These are phyloP conservation scores for Alternaria postmessia DNA, from an alignment of 2,329 filamentous ascomycete species.

Conservation along the genomic window DNA sequence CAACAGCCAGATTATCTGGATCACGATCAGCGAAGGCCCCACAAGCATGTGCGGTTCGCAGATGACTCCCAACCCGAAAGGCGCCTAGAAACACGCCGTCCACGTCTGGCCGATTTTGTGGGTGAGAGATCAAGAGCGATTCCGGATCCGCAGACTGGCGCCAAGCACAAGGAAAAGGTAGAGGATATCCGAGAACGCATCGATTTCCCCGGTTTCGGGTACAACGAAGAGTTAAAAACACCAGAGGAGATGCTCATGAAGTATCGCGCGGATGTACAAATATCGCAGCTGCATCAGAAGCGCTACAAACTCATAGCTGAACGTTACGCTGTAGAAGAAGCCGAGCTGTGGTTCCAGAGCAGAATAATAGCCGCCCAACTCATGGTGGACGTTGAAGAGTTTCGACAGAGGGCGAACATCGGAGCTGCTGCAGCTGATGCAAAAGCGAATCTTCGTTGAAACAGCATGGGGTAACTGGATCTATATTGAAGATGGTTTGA, in stretches of 20 bases:
- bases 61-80: not conserved
- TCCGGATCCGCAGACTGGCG: not conserved
- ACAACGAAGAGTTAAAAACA: not conserved
- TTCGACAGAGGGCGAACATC: not conserved
- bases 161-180: not conserved
- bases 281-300: not conserved
- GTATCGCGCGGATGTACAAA: not conserved
- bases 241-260: not conserved
- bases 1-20: not conserved
- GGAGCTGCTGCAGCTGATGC: not conserved
- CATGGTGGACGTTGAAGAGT: not conserved
- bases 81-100: not conserved
- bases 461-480: fast-evolving
- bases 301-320: not conserved
- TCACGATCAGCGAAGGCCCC: not conserved
- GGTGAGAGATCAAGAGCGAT: not conserved
- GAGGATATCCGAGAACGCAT: not conserved
- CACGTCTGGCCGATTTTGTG: fast-evolving
- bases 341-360: not conserved
- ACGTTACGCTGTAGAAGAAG: not conserved
- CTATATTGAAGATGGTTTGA: not conserved
- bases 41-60: not conserved
- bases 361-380: not conserved
- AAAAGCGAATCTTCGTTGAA: not conserved
- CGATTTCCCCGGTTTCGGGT: not conserved